These are phyloP conservation scores for Spiraea crenata DNA, from an alignment of 331 rosid species.

Conservation along the genomic window DNA sequence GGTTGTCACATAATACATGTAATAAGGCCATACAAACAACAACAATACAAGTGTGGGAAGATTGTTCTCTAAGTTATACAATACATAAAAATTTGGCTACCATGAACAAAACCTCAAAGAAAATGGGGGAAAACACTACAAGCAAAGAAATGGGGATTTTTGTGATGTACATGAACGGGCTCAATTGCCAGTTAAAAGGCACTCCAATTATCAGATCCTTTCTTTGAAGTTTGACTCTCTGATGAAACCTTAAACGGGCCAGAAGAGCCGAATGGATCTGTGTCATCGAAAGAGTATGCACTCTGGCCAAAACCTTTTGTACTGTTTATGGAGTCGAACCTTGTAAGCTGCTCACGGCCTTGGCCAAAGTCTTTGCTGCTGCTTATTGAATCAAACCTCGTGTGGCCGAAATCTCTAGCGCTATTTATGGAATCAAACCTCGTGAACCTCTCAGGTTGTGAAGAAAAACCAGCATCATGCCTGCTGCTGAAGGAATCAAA, in stretches of 20 bases:
- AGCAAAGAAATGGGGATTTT: neutral
- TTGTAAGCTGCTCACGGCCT: constrained; percentile 27
- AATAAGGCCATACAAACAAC: constrained; percentile 41
- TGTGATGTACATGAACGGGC: constrained; percentile 22
- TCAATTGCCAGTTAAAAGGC: constrained; percentile 52
- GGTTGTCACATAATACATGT: constrained; percentile 42
- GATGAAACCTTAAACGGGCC: constrained; percentile 85
- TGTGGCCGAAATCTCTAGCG: constrained; percentile 49
- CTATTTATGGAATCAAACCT: constrained; percentile 74
- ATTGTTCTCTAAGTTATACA: constrained; percentile 61
- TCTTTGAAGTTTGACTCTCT: constrained; percentile 63
- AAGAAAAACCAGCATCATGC: constrained; percentile 59
- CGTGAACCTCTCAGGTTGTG: constrained; percentile 46
- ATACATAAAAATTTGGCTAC: constrained; percentile 47
- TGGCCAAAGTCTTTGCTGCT: constrained; percentile 61
- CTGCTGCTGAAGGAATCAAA: constrained; percentile 81
- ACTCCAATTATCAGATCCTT: constrained; percentile 74
- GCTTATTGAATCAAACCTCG: constrained; percentile 48
- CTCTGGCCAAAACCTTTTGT: constrained; percentile 60
- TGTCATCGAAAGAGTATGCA: constrained; percentile 69
- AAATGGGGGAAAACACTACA: constrained; percentile 28
- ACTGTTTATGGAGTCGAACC: constrained; percentile 59
- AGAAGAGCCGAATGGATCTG: constrained; percentile 89
- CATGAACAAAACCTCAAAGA: constrained; percentile 33
- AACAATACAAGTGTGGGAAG: constrained; percentile 39